Evolutionary conservation across 2,329 filamentous ascomycete species (phyloP).

Genomic region (Arthrobotrys sphaeroides): DNA sequence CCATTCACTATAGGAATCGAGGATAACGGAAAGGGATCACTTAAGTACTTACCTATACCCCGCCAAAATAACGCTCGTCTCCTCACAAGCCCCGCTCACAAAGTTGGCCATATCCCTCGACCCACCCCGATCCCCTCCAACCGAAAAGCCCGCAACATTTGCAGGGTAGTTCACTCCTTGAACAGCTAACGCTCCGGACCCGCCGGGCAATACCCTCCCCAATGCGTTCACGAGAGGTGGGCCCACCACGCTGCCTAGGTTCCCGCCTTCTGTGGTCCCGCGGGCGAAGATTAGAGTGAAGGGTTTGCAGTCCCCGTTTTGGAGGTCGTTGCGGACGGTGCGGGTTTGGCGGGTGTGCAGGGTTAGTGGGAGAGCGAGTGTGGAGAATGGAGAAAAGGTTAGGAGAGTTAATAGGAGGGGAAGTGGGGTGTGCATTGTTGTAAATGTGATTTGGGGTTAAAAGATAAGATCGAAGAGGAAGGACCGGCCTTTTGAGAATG

Average conservation of each 20-base stretch:
- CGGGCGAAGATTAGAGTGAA: conserved; percentile 58
- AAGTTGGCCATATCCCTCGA: conserved; percentile 27
- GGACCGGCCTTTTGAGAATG: neutral
- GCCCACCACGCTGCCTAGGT: conserved; percentile 57
- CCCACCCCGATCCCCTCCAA: conserved; percentile 56
- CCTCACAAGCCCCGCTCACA: neutral
- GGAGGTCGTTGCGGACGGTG: conserved; percentile 26
- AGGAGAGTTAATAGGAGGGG: neutral
- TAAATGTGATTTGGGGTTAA: neutral
- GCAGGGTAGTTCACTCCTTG: conserved; percentile 59
- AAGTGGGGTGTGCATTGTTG: neutral
- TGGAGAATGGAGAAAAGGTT: neutral
- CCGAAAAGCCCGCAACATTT: conserved; percentile 54
- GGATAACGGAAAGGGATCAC: too few species aligned
- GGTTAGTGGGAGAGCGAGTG: neutral
- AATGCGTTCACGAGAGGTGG: conserved; percentile 57
- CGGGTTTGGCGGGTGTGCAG: neutral
- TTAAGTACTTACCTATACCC: conserved; percentile 37
- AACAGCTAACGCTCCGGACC: conserved; percentile 54
- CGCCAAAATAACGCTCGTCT: conserved; percentile 15
- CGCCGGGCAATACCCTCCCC: conserved; percentile 37
- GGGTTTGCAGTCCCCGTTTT: conserved; percentile 22
- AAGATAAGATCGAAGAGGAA: too few species aligned
- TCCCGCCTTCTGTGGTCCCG: conserved; percentile 58
- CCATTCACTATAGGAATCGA: neutral